These are phyloP conservation scores for Solanum megistacrolobum DNA, from an alignment of 257 asterid genomes.

Conservation along the genomic window DNA sequence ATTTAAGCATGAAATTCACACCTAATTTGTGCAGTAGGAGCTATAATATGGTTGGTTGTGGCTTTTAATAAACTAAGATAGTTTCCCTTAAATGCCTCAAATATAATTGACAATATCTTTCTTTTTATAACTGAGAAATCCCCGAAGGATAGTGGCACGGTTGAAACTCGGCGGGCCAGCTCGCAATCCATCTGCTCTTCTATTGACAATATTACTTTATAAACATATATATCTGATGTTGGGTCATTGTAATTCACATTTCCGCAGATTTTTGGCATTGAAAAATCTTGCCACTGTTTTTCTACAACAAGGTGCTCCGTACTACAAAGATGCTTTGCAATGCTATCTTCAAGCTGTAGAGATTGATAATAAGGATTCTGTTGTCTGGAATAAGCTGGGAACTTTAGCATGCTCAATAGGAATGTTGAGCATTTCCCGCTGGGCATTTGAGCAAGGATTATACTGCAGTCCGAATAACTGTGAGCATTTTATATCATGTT, in stretches of 20 bases:
- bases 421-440: slow-evolving; percentile 79
- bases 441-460: slow-evolving; percentile 99
- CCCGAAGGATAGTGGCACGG: neutral
- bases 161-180: neutral
- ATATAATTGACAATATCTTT: neutral
- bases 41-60: neutral
- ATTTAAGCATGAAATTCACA: neutral
- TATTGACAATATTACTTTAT: neutral
- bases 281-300: slow-evolving; percentile 87
- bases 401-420: slow-evolving; percentile 96
- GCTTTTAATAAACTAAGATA: neutral
- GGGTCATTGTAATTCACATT: neutral
- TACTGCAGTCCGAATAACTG: slow-evolving; percentile 93
- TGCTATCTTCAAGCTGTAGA: slow-evolving; percentile 98
- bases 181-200: neutral
- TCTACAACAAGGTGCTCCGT: slow-evolving; percentile 65
- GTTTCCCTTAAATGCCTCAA: neutral
- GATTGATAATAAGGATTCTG: slow-evolving; percentile 85
- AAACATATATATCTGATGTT: neutral
- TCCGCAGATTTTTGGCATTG: slow-evolving; percentile 84
- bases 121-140: neutral
- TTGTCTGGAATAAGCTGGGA: slow-evolving; percentile 95
- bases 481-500: slow-evolving; percentile 35
- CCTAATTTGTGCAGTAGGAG: neutral
- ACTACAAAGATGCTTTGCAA: slow-evolving; percentile 65